These are phyloP conservation scores for Ophiosphaerella narmari DNA, from an alignment of 2,329 filamentous ascomycete species.

Conservation along the genomic window DNA sequence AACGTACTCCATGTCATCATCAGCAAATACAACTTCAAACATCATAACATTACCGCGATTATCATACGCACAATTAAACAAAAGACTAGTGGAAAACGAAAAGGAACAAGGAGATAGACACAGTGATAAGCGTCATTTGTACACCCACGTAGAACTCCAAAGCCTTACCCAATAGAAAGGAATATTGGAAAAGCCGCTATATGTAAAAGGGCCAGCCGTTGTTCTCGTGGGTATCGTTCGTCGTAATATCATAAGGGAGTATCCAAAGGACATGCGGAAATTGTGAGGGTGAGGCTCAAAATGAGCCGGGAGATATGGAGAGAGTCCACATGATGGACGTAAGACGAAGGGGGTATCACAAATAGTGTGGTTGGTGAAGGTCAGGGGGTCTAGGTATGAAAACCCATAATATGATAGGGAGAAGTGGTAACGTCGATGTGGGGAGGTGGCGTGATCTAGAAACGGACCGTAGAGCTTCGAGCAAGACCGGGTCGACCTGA, in stretches of 20 bases:
- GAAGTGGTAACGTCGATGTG: background rate
- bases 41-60: constrained; percentile 20
- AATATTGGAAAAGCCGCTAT: constrained; percentile 28
- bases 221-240: constrained; percentile 44
- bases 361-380: constrained; percentile 16
- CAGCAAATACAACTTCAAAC: background rate
- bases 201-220: constrained; percentile 30
- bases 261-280: constrained; percentile 24
- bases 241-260: constrained; percentile 42
- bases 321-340: constrained; percentile 11
- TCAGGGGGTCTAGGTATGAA: constrained; percentile 10
- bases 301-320: constrained; percentile 13
- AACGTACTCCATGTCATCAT: too few relatives aligned
- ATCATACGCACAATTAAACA: constrained; percentile 9
- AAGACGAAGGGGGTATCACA: constrained; percentile 20
- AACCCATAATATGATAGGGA: constrained; percentile 7
- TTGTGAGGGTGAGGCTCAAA: constrained; percentile 13
- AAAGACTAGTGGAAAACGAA: background rate
- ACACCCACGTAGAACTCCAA: constrained; percentile 20
- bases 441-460: constrained; percentile 21
- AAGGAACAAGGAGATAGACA: constrained; percentile 8
- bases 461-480: constrained; percentile 41
- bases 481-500: constrained; percentile 30
- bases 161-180: constrained; percentile 20
- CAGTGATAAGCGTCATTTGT: constrained; percentile 16